Evolutionary conservation across 2,329 filamentous ascomycete genomes (phyloP).

Genomic region (Pseudogymnoascus sp.): DNA sequence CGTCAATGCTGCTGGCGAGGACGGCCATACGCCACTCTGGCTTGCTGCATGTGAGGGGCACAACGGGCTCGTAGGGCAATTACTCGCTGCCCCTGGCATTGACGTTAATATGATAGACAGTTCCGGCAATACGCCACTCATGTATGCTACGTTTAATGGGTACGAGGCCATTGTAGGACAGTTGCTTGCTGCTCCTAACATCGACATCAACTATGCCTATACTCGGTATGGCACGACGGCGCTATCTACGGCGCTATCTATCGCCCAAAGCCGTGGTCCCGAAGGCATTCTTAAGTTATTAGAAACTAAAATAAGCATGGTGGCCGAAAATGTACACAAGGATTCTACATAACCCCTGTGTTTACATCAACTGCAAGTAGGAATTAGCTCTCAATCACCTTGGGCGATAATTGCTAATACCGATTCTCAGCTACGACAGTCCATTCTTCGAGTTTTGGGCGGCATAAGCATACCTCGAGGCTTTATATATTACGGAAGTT

Average conservation of each 20-base stretch:
- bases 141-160: not conserved
- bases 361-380: not conserved
- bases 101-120: not conserved
- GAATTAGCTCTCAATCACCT: not conserved
- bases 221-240: not conserved
- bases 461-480: not conserved
- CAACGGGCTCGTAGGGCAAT: not conserved
- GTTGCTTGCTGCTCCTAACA: not conserved
- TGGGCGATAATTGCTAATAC: not conserved
- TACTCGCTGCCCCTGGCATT: not conserved
- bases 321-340: not conserved
- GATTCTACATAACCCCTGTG: not conserved
- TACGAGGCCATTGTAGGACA: not conserved
- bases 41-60: not conserved
- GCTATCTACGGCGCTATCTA: not conserved
- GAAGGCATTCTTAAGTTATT: not conserved
- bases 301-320: not conserved
- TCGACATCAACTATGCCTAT: not conserved
- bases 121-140: not conserved
- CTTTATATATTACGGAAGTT: not conserved
- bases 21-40: not conserved
- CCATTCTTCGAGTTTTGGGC: not conserved
- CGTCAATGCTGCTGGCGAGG: not conserved
- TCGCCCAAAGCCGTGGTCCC: not conserved
- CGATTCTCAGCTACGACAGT: not conserved